These are phyloP conservation scores for Leonotis leonurus DNA, from an alignment of 257 asterid species.

Conservation along the genomic window DNA sequence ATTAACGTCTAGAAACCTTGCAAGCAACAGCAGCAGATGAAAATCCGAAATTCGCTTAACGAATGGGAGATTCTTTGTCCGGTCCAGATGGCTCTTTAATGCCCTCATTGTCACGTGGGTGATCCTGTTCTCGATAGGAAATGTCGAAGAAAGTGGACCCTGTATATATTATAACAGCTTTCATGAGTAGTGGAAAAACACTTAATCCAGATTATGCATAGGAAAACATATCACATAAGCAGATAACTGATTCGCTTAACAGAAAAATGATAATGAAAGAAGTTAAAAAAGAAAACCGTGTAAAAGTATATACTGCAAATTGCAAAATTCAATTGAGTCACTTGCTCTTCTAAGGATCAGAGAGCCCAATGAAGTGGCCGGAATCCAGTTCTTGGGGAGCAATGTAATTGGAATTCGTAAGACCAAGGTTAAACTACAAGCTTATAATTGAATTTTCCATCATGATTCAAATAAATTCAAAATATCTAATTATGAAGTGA, in stretches of 20 bases:
- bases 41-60: constrained; percentile 86
- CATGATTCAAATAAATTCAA: no score
- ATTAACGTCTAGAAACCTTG: constrained; percentile 62
- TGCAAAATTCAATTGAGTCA: background rate
- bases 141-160: constrained; percentile 85
- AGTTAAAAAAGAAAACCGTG: background rate
- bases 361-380: background rate
- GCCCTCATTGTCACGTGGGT: constrained; percentile 49
- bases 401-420: background rate
- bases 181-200: no score
- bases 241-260: background rate
- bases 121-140: constrained; percentile 83
- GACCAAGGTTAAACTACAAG: background rate
- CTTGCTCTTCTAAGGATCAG: background rate
- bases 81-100: constrained; percentile 66
- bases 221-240: no score
- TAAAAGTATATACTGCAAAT: background rate
- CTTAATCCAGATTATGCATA: no score
- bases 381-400: background rate
- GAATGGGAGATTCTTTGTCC: constrained; percentile 57
- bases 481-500: no score
- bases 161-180: constrained; percentile 26
- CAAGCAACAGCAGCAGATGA: constrained; percentile 73
- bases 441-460: no score
- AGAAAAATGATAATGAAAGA: background rate